phyloP scores from a whole-genome alignment of 768 basidiomycete genomes.

The Cantharellus anzutake region DNA sequence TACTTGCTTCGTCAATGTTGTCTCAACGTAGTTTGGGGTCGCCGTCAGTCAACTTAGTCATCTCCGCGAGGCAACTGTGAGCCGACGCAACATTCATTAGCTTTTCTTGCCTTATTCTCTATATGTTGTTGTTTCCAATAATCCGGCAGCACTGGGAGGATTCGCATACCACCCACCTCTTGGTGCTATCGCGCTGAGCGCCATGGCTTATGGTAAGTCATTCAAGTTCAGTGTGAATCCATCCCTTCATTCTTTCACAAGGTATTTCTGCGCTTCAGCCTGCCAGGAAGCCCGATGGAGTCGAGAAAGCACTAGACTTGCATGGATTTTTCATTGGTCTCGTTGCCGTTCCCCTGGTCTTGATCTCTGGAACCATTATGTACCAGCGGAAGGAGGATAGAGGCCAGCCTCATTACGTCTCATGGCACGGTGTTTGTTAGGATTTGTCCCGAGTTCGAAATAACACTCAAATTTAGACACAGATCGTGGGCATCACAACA shows the following conservation, averaged over 20 bases:
- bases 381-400: background rate
- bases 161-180: slow-evolving; percentile 1
- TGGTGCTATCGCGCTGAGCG: background rate
- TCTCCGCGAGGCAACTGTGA: background rate
- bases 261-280: background rate
- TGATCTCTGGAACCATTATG: background rate
- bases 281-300: background rate
- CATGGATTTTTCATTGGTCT: background rate
- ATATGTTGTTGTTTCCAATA: background rate
- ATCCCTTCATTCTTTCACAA: background rate
- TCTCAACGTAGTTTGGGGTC: background rate
- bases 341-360: background rate
- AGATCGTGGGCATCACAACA: background rate
- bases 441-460: background rate
- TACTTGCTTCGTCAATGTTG: background rate
- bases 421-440: background rate
- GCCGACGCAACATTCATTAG: background rate
- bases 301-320: background rate
- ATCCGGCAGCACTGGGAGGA: background rate
- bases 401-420: background rate
- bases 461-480: background rate
- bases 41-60: background rate
- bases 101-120: background rate
- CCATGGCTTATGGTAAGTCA: background rate
- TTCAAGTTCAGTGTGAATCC: background rate